Base-by-base conservation (phyloP, 768 basidiomycete species). In the Leccinum sublutescens region DNA sequence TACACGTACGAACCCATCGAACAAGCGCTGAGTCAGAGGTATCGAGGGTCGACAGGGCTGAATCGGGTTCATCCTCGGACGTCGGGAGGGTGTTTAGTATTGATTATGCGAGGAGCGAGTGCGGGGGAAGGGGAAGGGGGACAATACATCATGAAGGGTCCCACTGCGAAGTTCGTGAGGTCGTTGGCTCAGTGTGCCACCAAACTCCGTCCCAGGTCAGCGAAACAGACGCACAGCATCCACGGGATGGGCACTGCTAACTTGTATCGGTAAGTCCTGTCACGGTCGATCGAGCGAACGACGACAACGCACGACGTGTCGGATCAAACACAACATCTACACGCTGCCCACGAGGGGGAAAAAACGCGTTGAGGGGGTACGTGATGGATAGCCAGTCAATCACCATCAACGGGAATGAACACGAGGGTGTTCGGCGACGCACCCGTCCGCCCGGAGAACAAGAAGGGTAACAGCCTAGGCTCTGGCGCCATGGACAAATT, bases 111-210 rank as follows among this genome's bases (percentile, higher is more conserved):
- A 40, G n/a, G 40, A 40, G n/a, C 4, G 40, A 40, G 40, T 40
- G 40, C 40, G 40, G 40, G 17, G n/a, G 9, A 40, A 40, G 40
- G 38, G n/a, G 9, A 40, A 40, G 38, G 17, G 17, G 40, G n/a
- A 3, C 14, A 36, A 36, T 36, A 6, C 17, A 40, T n/a, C 8
- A 40, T 3, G 17, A 40, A 17, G 8, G 38, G 40, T 40, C 9
- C 17, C 34, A 9, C 9, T 40, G 17, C 40, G 2, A n/a, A n/a
- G 40, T 40, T 40, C 2, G 9, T n/a, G 40, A 10, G n/a, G n/a
- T n/a, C 40, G 40, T n/a, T 0, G 40, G 0, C 0, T n/a, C 40
- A 1, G n/a, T 4, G 4, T n/a, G n/a, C 0, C 8, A 40, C 17
- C 17, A n/a, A 40, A 40, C 38, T 40, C 38, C 38, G 40, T n/a